Percentiles rank a stretch among this genome's conserved stretches.
Conservation (phyloP, 139 green algal genomes). For the Ulvella scutata region DNA sequence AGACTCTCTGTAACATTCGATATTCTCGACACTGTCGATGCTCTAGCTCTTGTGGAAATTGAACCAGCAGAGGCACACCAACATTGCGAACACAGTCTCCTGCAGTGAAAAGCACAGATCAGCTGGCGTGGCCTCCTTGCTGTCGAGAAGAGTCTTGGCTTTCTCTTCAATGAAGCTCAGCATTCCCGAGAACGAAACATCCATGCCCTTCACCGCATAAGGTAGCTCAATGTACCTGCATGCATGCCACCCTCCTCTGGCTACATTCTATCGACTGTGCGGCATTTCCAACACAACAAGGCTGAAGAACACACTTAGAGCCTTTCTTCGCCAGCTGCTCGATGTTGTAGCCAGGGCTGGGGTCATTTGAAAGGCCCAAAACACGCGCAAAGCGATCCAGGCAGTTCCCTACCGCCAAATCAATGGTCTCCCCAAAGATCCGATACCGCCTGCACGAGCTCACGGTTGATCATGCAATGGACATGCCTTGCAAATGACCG, state of each 20-base stretch:
- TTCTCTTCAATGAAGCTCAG: conserved; percentile 47
- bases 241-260: conserved; percentile 2
- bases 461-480: too few species aligned
- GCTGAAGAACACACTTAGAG: background rate
- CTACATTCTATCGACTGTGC: too few species aligned
- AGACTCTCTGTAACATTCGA: too few species aligned
- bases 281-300: too few species aligned
- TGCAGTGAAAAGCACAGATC: conserved; percentile 84
- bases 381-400: conserved; percentile 77
- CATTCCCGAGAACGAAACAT: conserved; percentile 81
- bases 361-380: conserved; percentile 59
- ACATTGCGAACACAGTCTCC: conserved; percentile 87
- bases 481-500: too few species aligned
- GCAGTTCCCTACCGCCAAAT: conserved; percentile 85
- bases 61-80: conserved; percentile 18
- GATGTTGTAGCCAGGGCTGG: conserved; percentile 84
- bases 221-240: conserved; percentile 62
- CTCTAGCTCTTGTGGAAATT: too few species aligned
- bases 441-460: conserved; percentile 65
- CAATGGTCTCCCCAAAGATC: conserved; percentile 92
- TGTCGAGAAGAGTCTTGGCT: conserved; percentile 20
- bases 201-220: conserved; percentile 90
- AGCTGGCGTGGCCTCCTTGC: conserved; percentile 39
- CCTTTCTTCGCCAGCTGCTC: conserved; percentile 77
- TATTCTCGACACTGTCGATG: too few species aligned